A percentile compares a stretch with the other conserved stretches of the same genome.
These are phyloP conservation scores for Trichosporon sp. DNA, from an alignment of 1,284 basidiomycete species.

Conservation along the genomic window DNA sequence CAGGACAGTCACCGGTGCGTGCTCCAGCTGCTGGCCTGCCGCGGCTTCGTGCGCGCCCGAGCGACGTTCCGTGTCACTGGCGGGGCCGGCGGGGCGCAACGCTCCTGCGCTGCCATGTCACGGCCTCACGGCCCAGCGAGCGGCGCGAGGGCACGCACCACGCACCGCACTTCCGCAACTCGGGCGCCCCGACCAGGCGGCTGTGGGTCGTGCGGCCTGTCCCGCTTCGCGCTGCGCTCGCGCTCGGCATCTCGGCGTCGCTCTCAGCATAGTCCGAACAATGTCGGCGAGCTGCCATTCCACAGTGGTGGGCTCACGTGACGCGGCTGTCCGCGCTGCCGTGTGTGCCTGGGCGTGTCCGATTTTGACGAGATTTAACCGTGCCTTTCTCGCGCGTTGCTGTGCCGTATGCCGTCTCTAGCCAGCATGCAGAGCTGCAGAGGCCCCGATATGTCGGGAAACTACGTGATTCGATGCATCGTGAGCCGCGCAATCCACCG, in stretches of 20 bases:
- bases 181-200: neutral
- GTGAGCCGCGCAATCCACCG: neutral
- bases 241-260: neutral
- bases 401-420: too few relatives aligned
- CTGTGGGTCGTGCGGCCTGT: neutral
- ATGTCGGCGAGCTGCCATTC: neutral
- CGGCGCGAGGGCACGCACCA: too few relatives aligned
- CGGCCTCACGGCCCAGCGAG: too few relatives aligned
- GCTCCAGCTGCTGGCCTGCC: too few relatives aligned
- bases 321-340: neutral
- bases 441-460: constrained; percentile 2
- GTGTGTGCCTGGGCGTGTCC: neutral
- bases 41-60: too few relatives aligned
- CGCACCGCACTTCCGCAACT: neutral
- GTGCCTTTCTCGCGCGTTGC: neutral
- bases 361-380: neutral
- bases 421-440: neutral
- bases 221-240: too few relatives aligned
- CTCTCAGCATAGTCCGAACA: neutral
- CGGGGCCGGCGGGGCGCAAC: neutral
- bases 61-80: neutral
- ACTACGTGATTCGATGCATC: neutral
- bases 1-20: too few relatives aligned
- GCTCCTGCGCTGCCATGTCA: neutral
- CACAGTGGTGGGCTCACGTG: neutral